Evolutionary conservation across 345 rosid genomes (phyloP).

Genomic region (Eucalyptus regnans): DNA sequence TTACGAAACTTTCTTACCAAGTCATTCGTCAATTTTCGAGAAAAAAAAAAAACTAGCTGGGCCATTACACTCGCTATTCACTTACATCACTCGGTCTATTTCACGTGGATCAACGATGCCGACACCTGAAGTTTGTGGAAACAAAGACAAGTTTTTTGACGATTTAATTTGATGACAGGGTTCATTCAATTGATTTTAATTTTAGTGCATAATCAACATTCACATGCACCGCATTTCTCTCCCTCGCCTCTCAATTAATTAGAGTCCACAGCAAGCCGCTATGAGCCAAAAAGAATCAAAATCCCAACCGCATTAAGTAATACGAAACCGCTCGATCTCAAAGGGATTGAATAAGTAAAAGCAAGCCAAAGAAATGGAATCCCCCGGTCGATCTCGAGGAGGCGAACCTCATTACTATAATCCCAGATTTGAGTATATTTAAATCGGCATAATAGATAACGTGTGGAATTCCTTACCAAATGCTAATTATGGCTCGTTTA

Average conservation of each 20-base stretch:
- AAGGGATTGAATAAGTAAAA: not conserved
- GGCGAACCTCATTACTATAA: not conserved
- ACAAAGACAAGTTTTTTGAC: not conserved
- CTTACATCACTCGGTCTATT: not conserved
- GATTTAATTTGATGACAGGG: not conserved
- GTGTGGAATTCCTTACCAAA: not conserved
- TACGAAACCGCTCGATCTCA: not conserved
- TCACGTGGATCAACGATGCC: accelerated
- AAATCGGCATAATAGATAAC: not conserved
- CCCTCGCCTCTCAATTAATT: not conserved
- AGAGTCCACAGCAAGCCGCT: not conserved
- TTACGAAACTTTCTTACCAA: not conserved
- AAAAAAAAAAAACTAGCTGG: not conserved
- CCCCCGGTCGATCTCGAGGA: not conserved
- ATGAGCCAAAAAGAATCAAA: not conserved
- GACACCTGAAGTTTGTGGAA: not conserved
- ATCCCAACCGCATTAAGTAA: not conserved
- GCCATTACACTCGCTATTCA: not conserved
- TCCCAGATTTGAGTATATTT: not conserved
- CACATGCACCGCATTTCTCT: not conserved
- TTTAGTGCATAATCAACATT: not conserved
- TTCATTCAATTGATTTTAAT: not conserved
- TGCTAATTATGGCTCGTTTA: not conserved
- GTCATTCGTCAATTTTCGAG: not conserved
- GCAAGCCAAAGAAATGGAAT: not conserved